A percentile compares a stretch with the other conserved stretches of the same genome.
Conservation (phyloP, 2,329 filamentous ascomycete genomes). For the Sporothrix dimorphospora region DNA sequence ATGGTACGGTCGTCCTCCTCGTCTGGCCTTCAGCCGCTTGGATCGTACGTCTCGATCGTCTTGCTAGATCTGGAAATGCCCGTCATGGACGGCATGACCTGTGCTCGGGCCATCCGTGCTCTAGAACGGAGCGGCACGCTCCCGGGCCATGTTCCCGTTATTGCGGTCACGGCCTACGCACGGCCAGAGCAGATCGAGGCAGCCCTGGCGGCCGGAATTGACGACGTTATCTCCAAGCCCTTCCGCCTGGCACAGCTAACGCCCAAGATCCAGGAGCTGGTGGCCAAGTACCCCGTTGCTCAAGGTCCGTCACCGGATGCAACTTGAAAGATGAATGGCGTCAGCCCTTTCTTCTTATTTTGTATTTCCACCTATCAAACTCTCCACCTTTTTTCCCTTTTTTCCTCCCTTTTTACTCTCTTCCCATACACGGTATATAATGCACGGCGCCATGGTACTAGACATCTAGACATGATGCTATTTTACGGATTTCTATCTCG, state of each 20-base stretch:
- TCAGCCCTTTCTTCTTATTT: background rate
- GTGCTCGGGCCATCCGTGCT: slow-evolving; percentile 69
- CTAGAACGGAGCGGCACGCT: slow-evolving; percentile 66
- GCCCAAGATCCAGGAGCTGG: slow-evolving; percentile 65
- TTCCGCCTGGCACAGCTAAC: slow-evolving; percentile 75
- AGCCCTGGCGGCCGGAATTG: slow-evolving; percentile 73
- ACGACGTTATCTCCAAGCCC: slow-evolving; percentile 78
- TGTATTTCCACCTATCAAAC: background rate
- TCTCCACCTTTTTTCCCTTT: too few species aligned
- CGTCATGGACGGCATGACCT: slow-evolving; percentile 79
- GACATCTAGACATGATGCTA: slow-evolving; percentile 8
- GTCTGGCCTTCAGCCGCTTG: slow-evolving; percentile 31
- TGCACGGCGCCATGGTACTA: background rate
- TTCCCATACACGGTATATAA: background rate
- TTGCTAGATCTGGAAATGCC: slow-evolving; percentile 84
- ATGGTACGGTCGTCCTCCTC: background rate
- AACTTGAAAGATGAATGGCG: background rate
- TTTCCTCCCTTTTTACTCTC: background rate
- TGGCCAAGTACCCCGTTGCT: slow-evolving; percentile 43
- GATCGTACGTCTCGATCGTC: slow-evolving; percentile 64
- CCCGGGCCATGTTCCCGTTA: slow-evolving; percentile 70
- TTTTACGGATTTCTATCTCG: background rate
- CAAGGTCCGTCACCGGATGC: background rate
- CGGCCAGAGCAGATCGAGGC: slow-evolving; percentile 72
- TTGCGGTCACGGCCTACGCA: slow-evolving; percentile 83